Evolutionary conservation across 2,329 filamentous ascomycete genomes (phyloP).

Genomic region (Fusarium pseudoanthophilum): DNA sequence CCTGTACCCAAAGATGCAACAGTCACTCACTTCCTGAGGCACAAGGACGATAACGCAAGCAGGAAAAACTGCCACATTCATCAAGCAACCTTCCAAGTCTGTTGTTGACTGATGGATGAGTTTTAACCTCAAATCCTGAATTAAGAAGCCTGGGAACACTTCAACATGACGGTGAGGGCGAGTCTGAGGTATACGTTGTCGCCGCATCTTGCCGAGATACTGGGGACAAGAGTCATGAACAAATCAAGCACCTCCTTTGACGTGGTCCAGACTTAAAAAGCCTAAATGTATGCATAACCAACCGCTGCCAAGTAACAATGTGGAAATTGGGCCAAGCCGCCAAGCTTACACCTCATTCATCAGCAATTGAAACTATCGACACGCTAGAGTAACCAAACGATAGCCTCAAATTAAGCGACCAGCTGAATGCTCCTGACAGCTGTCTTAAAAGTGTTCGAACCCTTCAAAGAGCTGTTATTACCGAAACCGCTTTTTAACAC

Average conservation of each 20-base stretch:
- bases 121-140: too few relatives aligned
- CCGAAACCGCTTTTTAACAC: background rate
- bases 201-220: background rate
- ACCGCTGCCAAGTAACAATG: background rate
- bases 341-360: background rate
- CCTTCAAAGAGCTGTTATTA: background rate
- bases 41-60: fast-evolving
- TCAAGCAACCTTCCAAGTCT: background rate
- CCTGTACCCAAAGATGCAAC: background rate
- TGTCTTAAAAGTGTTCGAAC: fast-evolving
- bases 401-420: too few relatives aligned
- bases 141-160: background rate
- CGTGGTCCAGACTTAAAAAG: background rate
- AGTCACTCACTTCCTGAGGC: background rate
- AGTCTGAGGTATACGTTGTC: background rate
- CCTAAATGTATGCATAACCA: background rate
- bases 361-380: background rate
- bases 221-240: background rate
- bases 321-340: background rate
- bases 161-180: fast-evolving
- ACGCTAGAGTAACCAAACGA: background rate
- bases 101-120: too few relatives aligned
- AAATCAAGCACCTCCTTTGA: background rate
- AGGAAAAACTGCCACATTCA: background rate
- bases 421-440: background rate